Conservation (phyloP, 495 filamentous ascomycete genomes). For the Trichoderma asperelloides region DNA sequence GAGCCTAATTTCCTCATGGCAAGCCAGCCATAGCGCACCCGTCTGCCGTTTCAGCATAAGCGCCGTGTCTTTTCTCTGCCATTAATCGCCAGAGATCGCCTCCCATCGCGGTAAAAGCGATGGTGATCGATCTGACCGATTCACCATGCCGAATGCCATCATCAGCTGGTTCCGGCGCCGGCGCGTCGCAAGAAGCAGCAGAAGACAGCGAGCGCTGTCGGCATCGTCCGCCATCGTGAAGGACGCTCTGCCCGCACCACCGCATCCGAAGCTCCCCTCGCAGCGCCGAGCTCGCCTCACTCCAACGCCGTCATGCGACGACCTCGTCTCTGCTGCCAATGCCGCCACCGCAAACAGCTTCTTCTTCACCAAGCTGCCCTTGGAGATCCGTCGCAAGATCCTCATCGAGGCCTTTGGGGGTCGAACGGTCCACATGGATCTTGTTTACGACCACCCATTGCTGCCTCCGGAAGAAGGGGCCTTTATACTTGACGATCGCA, state of each 20-base stretch:
- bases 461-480: neutral
- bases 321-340: neutral
- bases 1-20: conserved; percentile 2
- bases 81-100: too few relatives aligned
- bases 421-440: conserved; percentile 16
- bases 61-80: too few relatives aligned
- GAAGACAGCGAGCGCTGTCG: neutral
- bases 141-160: neutral
- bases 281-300: conserved; percentile 3
- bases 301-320: neutral
- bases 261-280: neutral
- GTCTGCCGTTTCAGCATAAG: neutral
- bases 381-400: conserved; percentile 16
- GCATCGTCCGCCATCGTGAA: neutral
- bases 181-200: neutral
- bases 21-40: neutral
- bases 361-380: conserved; percentile 14
- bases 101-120: too few relatives aligned
- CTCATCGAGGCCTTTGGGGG: conserved; percentile 17
- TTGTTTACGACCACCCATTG: conserved; percentile 14
- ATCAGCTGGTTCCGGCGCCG: neutral
- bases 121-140: neutral
- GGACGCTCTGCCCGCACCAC: neutral
- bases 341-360: conserved; percentile 13
- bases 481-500: neutral